Evolutionary conservation across 1,139 yeast species (phyloP), one percentile per base, ranked within the genome.

Genomic region (Torulaspora globosa): DNA sequence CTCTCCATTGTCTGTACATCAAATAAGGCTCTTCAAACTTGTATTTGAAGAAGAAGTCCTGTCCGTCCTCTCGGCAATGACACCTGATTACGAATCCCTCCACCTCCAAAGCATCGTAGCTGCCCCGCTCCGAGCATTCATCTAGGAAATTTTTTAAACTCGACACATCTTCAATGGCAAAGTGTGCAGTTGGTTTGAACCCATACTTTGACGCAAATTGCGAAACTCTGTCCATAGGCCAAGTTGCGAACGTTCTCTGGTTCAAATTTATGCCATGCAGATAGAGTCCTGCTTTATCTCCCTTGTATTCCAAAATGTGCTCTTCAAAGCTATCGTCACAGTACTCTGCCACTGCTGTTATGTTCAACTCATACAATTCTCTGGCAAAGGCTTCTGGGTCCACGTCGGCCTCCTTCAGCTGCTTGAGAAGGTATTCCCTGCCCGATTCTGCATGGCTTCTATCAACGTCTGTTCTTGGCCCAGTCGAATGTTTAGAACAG

Each of bases 291-390:
- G 96, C 80, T 10, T 51, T 50, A 12, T 70, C 70, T 1, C 81
- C 80, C 1, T 75, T 65, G 58, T 94, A 94, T 43, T 83, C 84
- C 45, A 94, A 70, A 10, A 94, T 88, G 64, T 94, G 99, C 65
- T 94, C 98, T 63, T 94, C 98, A 66, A 94, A 94, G 0, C 69
- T 69, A 59, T 94, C 98, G 62, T 94, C 97, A 66, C 99, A 94
- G 39, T 80, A 75, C 65, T 92, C 98, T 1, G 94, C 90, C 1
- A 89, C 96, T 0, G 96, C 96, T 0, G 98, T 94, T 24, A 80
- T 63, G 50, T 81, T 78, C 53, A 72, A 57, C 1, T 66, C 57
- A 57, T 73, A 72, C 15, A 94, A 69, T 4, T 69, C 67, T 33
- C 58, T 56, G 0, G 89, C 97, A 38, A 94, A 73, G 1, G 78